Evolutionary conservation across 2,329 filamentous ascomycete species (phyloP), one percentile per base, ranked within the genome.

Genomic region (Drechslera avenae): DNA sequence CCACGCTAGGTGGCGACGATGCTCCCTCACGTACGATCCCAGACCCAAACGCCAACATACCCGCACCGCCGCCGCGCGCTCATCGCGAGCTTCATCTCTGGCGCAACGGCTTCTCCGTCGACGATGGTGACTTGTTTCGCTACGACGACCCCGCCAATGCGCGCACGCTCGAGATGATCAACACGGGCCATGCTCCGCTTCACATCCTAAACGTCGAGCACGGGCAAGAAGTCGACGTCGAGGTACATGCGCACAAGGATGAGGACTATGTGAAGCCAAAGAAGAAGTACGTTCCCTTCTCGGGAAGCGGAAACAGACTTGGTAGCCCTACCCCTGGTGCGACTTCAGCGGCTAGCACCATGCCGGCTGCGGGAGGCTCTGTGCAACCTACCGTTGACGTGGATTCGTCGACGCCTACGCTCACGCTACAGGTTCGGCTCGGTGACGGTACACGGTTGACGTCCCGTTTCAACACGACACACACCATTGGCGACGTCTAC

Each of bases 91-190:
- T 95, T 45, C 90, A 93, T 66, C 81, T 94, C 36, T 95, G 90
- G 90, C 81, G 83, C 34, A 87, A 95, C 67, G 90, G 90, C 12
- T 93, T 94, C 76, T 93, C 89, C 58, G 86, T 95, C 54, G 90
- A 92, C 52, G 89, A 94, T 64, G 90, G 90, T 21, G 83, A 86
- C 39, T 83, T 94, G 31, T 86, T 83, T 69, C 85, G 89, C 48
- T 93, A 90, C 67, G 88, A 92, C 64, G 89, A 94, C 70, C 89
- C 89, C 0, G 81, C 81, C 23, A 91, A 93, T 69, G 83, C 86
- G 23, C 79, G 81, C 41, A 88, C 88, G 45, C 78, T 94, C 36
- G 79, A 85, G 50, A 87, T 91, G 80, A 94, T 94, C 64, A 85
- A 89, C 53, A 81, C 83, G 16, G 90, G 90, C 7, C 85, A 88